These are phyloP conservation scores for Oryza officinalis DNA, from an alignment of 176 grass and related monocot genomes.

Conservation along the genomic window DNA sequence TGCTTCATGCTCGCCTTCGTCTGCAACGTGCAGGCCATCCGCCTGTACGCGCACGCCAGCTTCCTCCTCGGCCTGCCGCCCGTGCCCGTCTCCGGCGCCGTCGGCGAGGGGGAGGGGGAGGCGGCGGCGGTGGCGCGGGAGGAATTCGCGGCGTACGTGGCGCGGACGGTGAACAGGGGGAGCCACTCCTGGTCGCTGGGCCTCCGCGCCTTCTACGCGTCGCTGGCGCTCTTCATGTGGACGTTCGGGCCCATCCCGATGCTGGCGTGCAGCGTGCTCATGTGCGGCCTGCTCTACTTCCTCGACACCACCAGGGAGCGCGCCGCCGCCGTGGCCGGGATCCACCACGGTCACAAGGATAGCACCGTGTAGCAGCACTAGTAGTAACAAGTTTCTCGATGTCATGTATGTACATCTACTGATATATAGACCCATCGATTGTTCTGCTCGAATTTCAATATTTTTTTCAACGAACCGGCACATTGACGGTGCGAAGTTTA, in stretches of 20 bases:
- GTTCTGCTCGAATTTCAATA: no score
- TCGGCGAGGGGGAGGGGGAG: not conserved
- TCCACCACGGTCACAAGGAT: conserved; percentile 20
- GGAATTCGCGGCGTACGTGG: conserved; percentile 54
- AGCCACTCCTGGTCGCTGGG: conserved; percentile 89
- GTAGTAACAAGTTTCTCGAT: not conserved
- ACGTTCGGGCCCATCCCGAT: conserved; percentile 86
- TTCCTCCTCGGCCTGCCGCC: conserved; percentile 67
- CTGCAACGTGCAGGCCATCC: conserved; percentile 87
- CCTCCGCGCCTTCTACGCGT: conserved; percentile 76
- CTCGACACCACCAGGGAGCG: conserved; percentile 53
- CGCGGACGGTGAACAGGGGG: conserved; percentile 61
- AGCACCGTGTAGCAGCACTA: not conserved
- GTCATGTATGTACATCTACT: no score
- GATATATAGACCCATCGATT: no score
- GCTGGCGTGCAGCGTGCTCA: conserved; percentile 56
- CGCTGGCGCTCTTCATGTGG: conserved; percentile 82
- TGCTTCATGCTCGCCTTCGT: conserved; percentile 88
- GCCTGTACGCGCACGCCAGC: conserved; percentile 74
- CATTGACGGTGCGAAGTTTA: no score
- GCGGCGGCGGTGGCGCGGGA: not conserved
- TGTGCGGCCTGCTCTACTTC: conserved; percentile 64
- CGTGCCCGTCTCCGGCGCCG: not conserved
- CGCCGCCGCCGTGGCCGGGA: not conserved
- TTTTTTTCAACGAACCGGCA: no score